A percentile compares a stretch with the other conserved stretches of the same genome.
These are phyloP conservation scores for Ustilago crameri DNA, from an alignment of 1,284 basidiomycete species.

Conservation along the genomic window DNA sequence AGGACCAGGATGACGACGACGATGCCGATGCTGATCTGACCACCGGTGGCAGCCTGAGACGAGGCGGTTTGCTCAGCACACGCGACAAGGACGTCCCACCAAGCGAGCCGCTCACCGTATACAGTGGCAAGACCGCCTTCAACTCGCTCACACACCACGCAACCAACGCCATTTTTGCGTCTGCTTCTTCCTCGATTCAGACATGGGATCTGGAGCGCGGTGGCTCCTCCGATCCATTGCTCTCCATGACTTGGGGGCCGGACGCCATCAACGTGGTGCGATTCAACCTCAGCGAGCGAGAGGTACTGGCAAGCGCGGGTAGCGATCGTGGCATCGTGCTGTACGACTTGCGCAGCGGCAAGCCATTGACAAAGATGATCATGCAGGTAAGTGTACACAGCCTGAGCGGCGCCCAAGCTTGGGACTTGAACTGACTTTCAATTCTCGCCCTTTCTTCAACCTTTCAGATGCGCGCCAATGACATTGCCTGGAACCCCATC, in stretches of 20 bases:
- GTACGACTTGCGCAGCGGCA: slow-evolving; percentile 94
- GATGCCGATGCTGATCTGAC: slow-evolving; percentile 54
- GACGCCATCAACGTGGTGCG: slow-evolving; percentile 88
- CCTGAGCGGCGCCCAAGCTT: neutral
- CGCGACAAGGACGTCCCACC: slow-evolving; percentile 46
- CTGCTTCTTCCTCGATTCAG: slow-evolving; percentile 91
- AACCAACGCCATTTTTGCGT: slow-evolving; percentile 86
- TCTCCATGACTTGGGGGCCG: slow-evolving; percentile 69
- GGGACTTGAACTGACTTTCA: neutral
- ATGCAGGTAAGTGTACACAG: slow-evolving; percentile 77
- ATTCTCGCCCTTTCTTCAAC: neutral
- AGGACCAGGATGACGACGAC: slow-evolving; percentile 64
- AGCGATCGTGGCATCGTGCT: slow-evolving; percentile 94
- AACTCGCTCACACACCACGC: slow-evolving; percentile 95
- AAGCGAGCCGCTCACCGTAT: slow-evolving; percentile 62
- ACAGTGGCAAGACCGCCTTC: slow-evolving; percentile 61
- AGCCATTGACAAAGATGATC: slow-evolving; percentile 87
- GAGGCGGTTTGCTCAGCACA: slow-evolving; percentile 56
- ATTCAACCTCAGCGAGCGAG: slow-evolving; percentile 93
- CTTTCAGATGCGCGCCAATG: slow-evolving; percentile 74
- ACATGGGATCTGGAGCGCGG: slow-evolving; percentile 92
- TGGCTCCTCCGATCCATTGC: slow-evolving; percentile 75
- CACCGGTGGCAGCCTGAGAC: slow-evolving; percentile 49
- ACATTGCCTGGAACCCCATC: slow-evolving; percentile 93
- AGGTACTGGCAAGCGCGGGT: slow-evolving; percentile 90